Percentiles rank a stretch among this genome's conserved stretches.
phyloP scores from a whole-genome alignment of 371 early-diverging fungal species.

The Mortierella sp. region DNA sequence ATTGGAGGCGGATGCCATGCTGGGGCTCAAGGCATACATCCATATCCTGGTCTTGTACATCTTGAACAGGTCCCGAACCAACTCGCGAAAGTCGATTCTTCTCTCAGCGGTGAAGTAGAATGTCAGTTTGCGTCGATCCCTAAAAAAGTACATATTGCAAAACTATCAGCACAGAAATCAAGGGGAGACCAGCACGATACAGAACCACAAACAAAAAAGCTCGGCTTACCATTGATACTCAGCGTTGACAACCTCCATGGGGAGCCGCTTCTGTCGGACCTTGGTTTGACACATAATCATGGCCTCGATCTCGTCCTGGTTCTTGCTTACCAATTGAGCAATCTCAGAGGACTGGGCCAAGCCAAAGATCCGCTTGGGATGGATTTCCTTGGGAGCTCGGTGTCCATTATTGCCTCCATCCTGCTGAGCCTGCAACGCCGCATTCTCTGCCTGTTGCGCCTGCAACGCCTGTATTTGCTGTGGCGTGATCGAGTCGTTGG shows the following conservation, averaged over 20 bases:
- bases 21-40: conserved; percentile 80
- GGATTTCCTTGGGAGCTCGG: conserved; percentile 74
- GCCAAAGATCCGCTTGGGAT: conserved; percentile 90
- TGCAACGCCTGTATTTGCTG: conserved; percentile 72
- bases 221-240: conserved; percentile 95
- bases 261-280: conserved; percentile 86
- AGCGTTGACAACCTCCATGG: conserved; percentile 96
- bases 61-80: conserved; percentile 98
- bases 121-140: conserved; percentile 96
- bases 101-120: conserved; percentile 95
- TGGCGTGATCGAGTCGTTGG: conserved; percentile 69
- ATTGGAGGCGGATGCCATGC: conserved; percentile 13
- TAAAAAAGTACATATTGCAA: conserved; percentile 29
- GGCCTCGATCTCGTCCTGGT: conserved; percentile 91
- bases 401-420: conserved; percentile 18
- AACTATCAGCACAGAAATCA: no score
- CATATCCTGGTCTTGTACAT: conserved; percentile 99
- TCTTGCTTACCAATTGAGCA: conserved; percentile 75
- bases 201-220: neutral
- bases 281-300: conserved; percentile 87
- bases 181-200: neutral
- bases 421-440: conserved; percentile 34
- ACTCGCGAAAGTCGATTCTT: conserved; percentile 98
- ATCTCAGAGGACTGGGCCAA: conserved; percentile 87
- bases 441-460: conserved; percentile 53